phyloP scores from a whole-genome alignment of 805 yeast species.

The Schizosaccharomyces octosporus region DNA sequence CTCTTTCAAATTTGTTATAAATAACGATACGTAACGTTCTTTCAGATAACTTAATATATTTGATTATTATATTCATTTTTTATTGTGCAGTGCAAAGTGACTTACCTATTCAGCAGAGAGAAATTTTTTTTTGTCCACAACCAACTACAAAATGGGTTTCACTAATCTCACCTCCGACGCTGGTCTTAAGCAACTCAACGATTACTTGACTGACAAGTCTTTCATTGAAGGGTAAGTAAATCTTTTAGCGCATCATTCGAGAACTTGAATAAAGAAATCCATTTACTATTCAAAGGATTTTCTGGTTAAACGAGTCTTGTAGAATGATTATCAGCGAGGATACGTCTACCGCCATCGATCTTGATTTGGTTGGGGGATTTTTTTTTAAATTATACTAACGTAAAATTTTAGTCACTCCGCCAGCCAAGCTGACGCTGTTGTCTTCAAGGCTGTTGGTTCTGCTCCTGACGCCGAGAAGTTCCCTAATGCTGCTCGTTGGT shows the following conservation, averaged over 20 bases:
- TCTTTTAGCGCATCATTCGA: background rate
- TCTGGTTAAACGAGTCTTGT: no score
- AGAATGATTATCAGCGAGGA: no score
- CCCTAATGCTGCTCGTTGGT: slow-evolving; percentile 96
- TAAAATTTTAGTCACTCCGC: slow-evolving; percentile 39
- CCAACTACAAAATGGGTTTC: slow-evolving; percentile 16
- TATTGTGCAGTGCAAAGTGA: background rate
- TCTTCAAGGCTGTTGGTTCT: slow-evolving; percentile 58
- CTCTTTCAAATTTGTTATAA: no score
- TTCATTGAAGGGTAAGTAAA: slow-evolving; percentile 23
- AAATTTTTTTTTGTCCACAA: background rate
- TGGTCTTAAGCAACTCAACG: slow-evolving; percentile 51
- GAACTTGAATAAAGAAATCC: background rate
- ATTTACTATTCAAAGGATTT: no score
- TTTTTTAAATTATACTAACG: no score
- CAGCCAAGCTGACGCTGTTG: slow-evolving; percentile 85
- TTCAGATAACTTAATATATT: no score
- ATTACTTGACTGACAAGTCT: slow-evolving; percentile 72
- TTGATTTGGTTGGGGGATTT: no score
- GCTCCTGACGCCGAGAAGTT: slow-evolving; percentile 33
- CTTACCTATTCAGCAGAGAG: no score
- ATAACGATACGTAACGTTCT: no score
- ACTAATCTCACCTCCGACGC: slow-evolving; percentile 20
- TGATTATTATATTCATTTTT: background rate
- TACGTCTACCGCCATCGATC: no score